Evolutionary conservation across 148 eudicot species (phyloP).

Genomic region (Bassia scoparia): DNA sequence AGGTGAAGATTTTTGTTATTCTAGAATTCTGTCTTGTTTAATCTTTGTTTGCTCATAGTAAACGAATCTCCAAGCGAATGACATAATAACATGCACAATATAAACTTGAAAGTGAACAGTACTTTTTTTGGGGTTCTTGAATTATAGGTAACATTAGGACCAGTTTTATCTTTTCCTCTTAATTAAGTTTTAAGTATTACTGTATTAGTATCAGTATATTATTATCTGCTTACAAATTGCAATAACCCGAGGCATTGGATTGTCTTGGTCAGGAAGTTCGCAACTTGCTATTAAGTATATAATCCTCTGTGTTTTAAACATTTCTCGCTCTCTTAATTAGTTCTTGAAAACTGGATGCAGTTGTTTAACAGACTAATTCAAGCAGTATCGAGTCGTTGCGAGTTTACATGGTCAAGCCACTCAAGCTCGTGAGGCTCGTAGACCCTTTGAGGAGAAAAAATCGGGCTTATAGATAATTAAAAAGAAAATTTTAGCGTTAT

Average conservation of each 20-base stretch:
- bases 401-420: no score
- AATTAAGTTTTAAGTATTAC: neutral
- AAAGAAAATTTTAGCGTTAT: no score
- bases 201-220: no score
- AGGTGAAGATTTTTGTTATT: neutral
- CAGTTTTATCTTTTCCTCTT: neutral
- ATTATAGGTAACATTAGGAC: neutral
- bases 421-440: no score
- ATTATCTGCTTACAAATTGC: neutral
- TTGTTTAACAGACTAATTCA: neutral
- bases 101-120: neutral
- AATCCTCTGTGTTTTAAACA: neutral
- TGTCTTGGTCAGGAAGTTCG: neutral
- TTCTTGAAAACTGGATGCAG: neutral
- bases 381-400: neutral
- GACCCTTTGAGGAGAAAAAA: no score
- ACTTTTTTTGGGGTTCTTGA: neutral
- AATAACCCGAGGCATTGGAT: neutral
- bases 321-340: neutral
- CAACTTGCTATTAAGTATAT: neutral
- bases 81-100: neutral
- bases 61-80: slow-evolving; percentile 14
- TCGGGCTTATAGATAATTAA: no score
- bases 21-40: neutral
- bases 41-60: neutral